Evolutionary conservation across 2,329 filamentous ascomycete genomes (phyloP).

Genomic region (Scleromitrula shiraiana): DNA sequence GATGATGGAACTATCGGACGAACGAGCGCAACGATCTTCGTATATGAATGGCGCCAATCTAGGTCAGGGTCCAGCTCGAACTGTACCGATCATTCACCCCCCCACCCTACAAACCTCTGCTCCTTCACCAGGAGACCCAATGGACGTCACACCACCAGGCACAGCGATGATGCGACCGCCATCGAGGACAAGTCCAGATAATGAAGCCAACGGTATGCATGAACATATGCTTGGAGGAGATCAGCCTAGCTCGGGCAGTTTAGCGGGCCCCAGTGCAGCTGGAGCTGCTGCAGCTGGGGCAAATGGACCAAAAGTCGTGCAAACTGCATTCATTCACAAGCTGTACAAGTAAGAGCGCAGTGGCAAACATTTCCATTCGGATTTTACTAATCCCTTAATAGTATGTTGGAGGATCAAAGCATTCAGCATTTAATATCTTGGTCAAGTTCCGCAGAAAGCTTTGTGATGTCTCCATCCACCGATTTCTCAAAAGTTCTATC

Average conservation of each 20-base stretch:
- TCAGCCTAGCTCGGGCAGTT: slow-evolving; percentile 31
- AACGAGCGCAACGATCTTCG: slow-evolving; percentile 25
- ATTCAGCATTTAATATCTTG: slow-evolving; percentile 97
- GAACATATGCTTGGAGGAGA: slow-evolving; percentile 25
- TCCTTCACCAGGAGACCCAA: slow-evolving; percentile 49
- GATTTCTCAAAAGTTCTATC: slow-evolving; percentile 98
- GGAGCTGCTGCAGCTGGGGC: slow-evolving; percentile 56
- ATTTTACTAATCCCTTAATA: slow-evolving; percentile 33
- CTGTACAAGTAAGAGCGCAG: slow-evolving; percentile 74
- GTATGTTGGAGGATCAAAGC: slow-evolving; percentile 90
- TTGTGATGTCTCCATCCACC: slow-evolving; percentile 95
- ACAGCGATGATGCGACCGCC: slow-evolving; percentile 36
- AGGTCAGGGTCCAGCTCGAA: slow-evolving; percentile 27
- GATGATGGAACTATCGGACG: slow-evolving; percentile 26
- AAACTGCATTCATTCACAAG: slow-evolving; percentile 98
- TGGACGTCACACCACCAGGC: slow-evolving; percentile 48
- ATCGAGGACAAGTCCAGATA: slow-evolving; percentile 27
- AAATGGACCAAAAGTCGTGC: slow-evolving; percentile 90
- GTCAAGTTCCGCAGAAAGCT: slow-evolving; percentile 90
- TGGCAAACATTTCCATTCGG: not conserved
- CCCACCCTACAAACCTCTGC: slow-evolving; percentile 52
- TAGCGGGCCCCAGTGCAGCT: slow-evolving; percentile 29
- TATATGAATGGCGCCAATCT: slow-evolving; percentile 22
- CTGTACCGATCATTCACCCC: slow-evolving; percentile 49
- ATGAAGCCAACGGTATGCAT: slow-evolving; percentile 28